Evolutionary conservation across 1,139 yeast genomes (phyloP), one percentile per base, ranked within the genome.

Genomic region (Nakaseomyces kungkrabaensis): DNA sequence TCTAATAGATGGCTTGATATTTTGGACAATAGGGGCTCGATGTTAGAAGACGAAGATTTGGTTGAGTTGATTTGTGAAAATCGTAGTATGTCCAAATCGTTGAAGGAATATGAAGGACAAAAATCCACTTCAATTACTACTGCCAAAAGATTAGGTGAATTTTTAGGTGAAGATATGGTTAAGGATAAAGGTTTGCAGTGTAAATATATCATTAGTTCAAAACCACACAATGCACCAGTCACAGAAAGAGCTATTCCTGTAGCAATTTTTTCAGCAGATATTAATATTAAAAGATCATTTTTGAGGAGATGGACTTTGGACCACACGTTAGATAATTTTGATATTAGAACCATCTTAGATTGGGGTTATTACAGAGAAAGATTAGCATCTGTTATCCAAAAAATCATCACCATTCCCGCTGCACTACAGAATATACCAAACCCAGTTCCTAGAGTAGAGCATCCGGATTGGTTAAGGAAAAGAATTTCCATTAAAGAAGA

Each of bases 1-100:
- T 98, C 98, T 2, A 86, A 92, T 59, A 81, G 95, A 58, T 94
- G 98, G 98, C 72, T 94, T 36, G 97, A 92, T 71, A 95, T 94
- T 10, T 70, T 94, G 49, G 96, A 90, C 50, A 81, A 92, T 1
- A 82, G 81, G 57, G 99, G 98, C 41, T 75, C 79, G 1, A 84
- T 86, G 74, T 73, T 92, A 37, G 97, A 90, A 63, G 96, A 92
- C 65, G 96, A 88, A 60, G 99, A 94, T 67, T 76, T 94, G 56
- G 85, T 94, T 60, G 96, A 85, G 59, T 78, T 94, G 59, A 90
- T 94, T 81, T 88, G 97, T 70, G 98, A 94, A 65, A 92, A 92
- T 64, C 82, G 94, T 72, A 83, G 90, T 66, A 92, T 94, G 98
- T 85, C 96, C 26, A 90, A 87, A 62, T 80, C 95, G 47, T 73